These are phyloP conservation scores for Zymoseptoria brevis DNA, from an alignment of 2,329 filamentous ascomycete genomes.

Conservation along the genomic window DNA sequence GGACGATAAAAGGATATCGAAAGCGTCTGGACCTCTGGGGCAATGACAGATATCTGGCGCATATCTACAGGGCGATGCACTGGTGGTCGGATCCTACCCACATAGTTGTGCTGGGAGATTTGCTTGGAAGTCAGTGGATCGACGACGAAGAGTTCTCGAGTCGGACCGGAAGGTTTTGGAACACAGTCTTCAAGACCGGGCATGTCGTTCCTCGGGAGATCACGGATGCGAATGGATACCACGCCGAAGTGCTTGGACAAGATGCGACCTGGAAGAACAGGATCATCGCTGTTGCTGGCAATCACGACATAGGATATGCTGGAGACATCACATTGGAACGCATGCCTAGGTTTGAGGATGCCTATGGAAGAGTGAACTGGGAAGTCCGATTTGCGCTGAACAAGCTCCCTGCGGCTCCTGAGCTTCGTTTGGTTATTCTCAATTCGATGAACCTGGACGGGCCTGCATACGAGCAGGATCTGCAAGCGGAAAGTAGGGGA, in stretches of 20 bases:
- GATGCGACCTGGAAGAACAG: slow-evolving; percentile 60
- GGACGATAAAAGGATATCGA: slow-evolving; percentile 56
- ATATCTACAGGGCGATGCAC: slow-evolving; percentile 75
- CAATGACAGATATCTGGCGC: slow-evolving; percentile 90
- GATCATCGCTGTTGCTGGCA: slow-evolving; percentile 85
- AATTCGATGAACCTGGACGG: slow-evolving; percentile 93
- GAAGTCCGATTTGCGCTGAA: slow-evolving; percentile 60
- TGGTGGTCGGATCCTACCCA: slow-evolving; percentile 87
- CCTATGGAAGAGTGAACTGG: slow-evolving; percentile 86
- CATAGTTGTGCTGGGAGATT: slow-evolving; percentile 78
- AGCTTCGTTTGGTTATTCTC: slow-evolving; percentile 73
- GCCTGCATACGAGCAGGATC: slow-evolving; percentile 57
- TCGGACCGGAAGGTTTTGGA: slow-evolving; percentile 44
- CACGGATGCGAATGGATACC: slow-evolving; percentile 25
- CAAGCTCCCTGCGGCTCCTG: slow-evolving; percentile 40
- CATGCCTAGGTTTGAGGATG: slow-evolving; percentile 70
- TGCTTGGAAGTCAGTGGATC: slow-evolving; percentile 94
- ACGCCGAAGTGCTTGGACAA: slow-evolving; percentile 33
- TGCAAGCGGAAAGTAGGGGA: slow-evolving; percentile 69
- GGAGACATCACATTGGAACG: slow-evolving; percentile 76
- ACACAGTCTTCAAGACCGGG: slow-evolving; percentile 20
- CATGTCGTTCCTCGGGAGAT: slow-evolving; percentile 22
- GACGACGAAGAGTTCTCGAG: slow-evolving; percentile 71
- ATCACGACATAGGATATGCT: slow-evolving; percentile 94
- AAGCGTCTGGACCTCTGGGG: slow-evolving; percentile 84